Percentiles rank a stretch among this genome's conserved stretches.
These are phyloP conservation scores for Boletales sp. DNA, from an alignment of 768 basidiomycete genomes.

Conservation along the genomic window DNA sequence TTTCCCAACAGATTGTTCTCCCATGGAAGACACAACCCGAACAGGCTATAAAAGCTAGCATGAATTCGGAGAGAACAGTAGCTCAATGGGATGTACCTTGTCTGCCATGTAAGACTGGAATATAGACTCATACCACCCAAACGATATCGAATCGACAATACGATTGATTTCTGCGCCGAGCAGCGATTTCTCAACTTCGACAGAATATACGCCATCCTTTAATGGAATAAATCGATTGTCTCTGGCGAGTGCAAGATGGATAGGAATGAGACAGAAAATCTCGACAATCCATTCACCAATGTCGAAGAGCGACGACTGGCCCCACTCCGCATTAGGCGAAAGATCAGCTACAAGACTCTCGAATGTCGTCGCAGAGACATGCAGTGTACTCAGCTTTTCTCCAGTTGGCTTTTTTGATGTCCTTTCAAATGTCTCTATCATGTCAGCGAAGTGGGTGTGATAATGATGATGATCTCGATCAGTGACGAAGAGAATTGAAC, in stretches of 20 bases:
- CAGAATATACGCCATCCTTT: conserved; percentile 52
- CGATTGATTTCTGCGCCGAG: conserved; percentile 56
- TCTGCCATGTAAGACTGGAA: conserved; percentile 60
- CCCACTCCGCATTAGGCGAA: conserved; percentile 16
- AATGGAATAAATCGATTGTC: conserved; percentile 61
- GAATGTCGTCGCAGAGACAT: conserved; percentile 29
- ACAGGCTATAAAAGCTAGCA: conserved; percentile 41
- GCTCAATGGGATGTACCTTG: conserved; percentile 34
- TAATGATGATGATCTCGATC: conserved; percentile 34
- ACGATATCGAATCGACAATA: conserved; percentile 52
- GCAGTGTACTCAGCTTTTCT: conserved; percentile 36
- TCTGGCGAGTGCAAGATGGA: conserved; percentile 56
- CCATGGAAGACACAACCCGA: conserved; percentile 65
- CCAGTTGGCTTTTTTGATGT: conserved; percentile 51
- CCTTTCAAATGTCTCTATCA: conserved; percentile 46
- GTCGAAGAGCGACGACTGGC: conserved; percentile 34
- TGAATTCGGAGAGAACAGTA: background rate
- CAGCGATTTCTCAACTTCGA: conserved; percentile 47
- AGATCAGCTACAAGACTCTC: conserved; percentile 17
- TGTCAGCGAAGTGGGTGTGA: conserved; percentile 39
- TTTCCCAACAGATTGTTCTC: conserved; percentile 65
- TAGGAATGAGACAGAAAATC: conserved; percentile 58
- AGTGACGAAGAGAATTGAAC: conserved; percentile 43
- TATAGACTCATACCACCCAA: conserved; percentile 65
- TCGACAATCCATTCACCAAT: conserved; percentile 62